Base-by-base conservation (phyloP, 345 rosid genomes). In the Lenwebbia sp. region DNA sequence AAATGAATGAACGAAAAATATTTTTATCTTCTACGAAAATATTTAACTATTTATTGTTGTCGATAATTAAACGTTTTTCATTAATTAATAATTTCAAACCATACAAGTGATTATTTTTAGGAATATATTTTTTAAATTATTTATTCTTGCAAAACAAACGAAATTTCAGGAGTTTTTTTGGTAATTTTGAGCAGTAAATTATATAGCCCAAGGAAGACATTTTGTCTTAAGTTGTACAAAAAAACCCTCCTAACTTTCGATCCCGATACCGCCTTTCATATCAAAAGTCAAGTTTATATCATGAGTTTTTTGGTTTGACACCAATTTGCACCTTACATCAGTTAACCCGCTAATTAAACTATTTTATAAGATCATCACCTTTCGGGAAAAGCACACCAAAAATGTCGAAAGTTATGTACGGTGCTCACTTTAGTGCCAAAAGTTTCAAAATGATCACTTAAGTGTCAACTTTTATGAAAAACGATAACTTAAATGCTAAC, bases 1-100 rank as follows among this genome's bases (percentile, higher is more conserved):
- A 51, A 62, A 62, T 30, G 75, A 30, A 62, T 10, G 0, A 62
- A 62, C 0, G 0, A 4, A 60, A 62, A 30, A 30, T 30, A 62
- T 3, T 62, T 60, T 58, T 2, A 11, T 58, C 2, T 2, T 58
- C 2, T 0, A 58, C 3, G 15, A 26, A 26, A 57, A 10, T 57
- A 11, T 26, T 57, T 57, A 26, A n/a, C 12, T 13, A 26, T 11
- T 11, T 23, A 57, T 12, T 5, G 7, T 26, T 57, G 15, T 57
- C 1, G 15, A n/a, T n/a, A 5, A 58, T 58, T 58, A 58, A 58
- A n/a, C 0, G 5, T 58, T 58, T 57, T 12, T n/a, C 33, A 58
- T 26, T 58, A 7, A n/a, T 30, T n/a, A 58, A 58, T 58, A 12
- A 58, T 58, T 58, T 26, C 37, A n/a, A 51, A 13, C 53, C 4